phyloP scores from a whole-genome alignment of 352 stramenopile species.

The Pythium myriotylum region DNA sequence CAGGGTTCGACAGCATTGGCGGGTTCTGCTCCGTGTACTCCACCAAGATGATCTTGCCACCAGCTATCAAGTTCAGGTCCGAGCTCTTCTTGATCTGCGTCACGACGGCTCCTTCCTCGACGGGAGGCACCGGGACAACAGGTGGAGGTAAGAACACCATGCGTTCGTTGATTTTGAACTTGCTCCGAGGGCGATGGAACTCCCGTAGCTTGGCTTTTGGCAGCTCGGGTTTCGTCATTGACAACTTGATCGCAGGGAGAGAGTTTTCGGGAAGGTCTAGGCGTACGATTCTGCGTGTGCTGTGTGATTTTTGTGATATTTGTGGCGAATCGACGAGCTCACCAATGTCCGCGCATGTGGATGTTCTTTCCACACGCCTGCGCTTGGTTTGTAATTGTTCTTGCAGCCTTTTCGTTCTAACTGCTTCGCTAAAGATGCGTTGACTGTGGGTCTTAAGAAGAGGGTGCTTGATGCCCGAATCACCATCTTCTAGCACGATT shows the following conservation, averaged over 20 bases:
- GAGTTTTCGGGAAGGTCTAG: no score
- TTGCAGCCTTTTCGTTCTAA: no score
- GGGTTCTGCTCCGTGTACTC: slow-evolving; percentile 87
- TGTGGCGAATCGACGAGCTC: slow-evolving; percentile 80
- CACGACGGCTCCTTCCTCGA: slow-evolving; percentile 72
- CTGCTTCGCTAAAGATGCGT: no score
- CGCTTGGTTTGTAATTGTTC: no score
- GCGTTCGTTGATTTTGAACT: slow-evolving; percentile 87
- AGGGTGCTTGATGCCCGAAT: slow-evolving; percentile 79
- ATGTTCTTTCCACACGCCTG: no score
- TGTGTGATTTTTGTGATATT: no score
- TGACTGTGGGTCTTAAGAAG: no score
- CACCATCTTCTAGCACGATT: slow-evolving; percentile 71
- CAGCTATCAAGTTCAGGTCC: slow-evolving; percentile 73
- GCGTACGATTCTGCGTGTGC: no score
- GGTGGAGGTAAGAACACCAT: slow-evolving; percentile 56
- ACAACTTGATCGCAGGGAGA: slow-evolving; percentile 86
- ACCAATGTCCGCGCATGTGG: no score
- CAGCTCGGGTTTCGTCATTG: slow-evolving; percentile 82
- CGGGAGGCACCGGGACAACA: slow-evolving; percentile 37
- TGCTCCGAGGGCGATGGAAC: slow-evolving; percentile 80
- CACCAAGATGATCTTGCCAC: slow-evolving; percentile 78
- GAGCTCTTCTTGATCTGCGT: slow-evolving; percentile 90
- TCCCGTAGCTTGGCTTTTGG: slow-evolving; percentile 80
- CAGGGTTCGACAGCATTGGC: slow-evolving; percentile 79